Conservation (phyloP, 768 basidiomycete species). For the Hygrocybe coccinea region DNA sequence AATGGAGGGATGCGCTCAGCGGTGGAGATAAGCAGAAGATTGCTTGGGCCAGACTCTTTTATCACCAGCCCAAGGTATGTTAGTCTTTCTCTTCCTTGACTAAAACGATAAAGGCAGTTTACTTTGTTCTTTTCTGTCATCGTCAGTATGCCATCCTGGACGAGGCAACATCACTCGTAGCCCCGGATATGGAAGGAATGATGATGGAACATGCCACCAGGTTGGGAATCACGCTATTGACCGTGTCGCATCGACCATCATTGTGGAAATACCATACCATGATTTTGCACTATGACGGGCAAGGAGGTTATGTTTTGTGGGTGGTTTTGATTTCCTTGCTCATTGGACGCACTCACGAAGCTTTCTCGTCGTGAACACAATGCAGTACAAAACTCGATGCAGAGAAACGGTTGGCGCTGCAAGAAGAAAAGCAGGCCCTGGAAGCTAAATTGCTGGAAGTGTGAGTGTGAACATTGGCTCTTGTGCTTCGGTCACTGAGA, state of each 20-base stretch:
- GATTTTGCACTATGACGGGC: slow-evolving; percentile 89
- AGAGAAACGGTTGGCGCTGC: slow-evolving; percentile 81
- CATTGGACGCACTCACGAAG: background rate
- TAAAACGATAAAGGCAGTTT: no score
- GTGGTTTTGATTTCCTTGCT: slow-evolving; percentile 31
- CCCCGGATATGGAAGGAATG: slow-evolving; percentile 82
- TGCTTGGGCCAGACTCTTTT: slow-evolving; percentile 95
- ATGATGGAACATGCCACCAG: slow-evolving; percentile 93
- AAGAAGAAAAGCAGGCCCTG: slow-evolving; percentile 89
- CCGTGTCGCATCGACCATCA: slow-evolving; percentile 92
- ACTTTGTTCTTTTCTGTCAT: background rate
- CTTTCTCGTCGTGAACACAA: slow-evolving; percentile 5
- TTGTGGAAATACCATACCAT: slow-evolving; percentile 89
- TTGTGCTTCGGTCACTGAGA: slow-evolving; percentile 7
- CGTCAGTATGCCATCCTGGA: slow-evolving; percentile 92
- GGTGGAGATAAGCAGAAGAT: slow-evolving; percentile 97
- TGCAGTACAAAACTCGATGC: slow-evolving; percentile 82
- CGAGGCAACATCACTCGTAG: slow-evolving; percentile 93
- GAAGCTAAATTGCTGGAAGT: slow-evolving; percentile 85
- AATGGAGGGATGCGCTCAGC: slow-evolving; percentile 91
- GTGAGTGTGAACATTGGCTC: slow-evolving; percentile 40
- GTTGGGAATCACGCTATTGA: slow-evolving; percentile 86
- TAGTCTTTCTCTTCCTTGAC: slow-evolving; percentile 8
- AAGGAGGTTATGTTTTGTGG: slow-evolving; percentile 93
- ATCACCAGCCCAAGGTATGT: slow-evolving; percentile 82